phyloP scores from a whole-genome alignment of 2,329 filamentous ascomycete species.

The Neopestalotiopsis rosae region DNA sequence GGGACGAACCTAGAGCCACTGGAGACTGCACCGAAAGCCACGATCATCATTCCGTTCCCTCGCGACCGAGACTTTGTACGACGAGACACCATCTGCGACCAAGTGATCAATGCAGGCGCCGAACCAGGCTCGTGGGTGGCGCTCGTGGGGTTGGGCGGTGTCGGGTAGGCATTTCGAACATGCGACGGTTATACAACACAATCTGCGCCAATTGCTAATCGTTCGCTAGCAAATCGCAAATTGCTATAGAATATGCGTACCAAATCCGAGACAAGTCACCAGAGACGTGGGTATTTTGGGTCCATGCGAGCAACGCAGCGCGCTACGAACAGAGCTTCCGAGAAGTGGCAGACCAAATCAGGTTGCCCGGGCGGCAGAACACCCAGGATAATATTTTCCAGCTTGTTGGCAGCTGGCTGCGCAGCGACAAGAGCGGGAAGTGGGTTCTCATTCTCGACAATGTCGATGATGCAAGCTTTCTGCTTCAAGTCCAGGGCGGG shows the following conservation, averaged over 20 bases:
- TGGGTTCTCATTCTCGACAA: slow-evolving; percentile 45
- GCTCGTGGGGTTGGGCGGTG: slow-evolving; percentile 10
- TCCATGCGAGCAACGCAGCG: slow-evolving; percentile 27
- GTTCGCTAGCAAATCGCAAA: slow-evolving; percentile 23
- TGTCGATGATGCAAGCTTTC: slow-evolving; percentile 38
- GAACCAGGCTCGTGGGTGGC: background rate
- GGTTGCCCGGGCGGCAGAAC: slow-evolving; percentile 31
- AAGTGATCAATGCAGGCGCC: background rate
- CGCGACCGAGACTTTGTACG: slow-evolving; percentile 4
- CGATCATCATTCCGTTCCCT: slow-evolving; percentile 10
- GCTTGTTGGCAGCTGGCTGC: slow-evolving; percentile 39
- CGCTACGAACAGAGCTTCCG: slow-evolving; percentile 39
- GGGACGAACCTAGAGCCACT: background rate
- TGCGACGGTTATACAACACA: background rate
- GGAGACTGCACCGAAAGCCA: background rate
- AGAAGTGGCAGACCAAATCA: slow-evolving; percentile 35
- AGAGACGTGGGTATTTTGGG: background rate
- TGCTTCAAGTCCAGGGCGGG: slow-evolving; percentile 27
- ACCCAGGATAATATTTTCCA: slow-evolving; percentile 6
- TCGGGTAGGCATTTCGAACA: background rate
- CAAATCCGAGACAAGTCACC: background rate
- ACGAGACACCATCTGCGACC: background rate
- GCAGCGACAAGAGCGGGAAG: slow-evolving; percentile 29
- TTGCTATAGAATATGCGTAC: slow-evolving; percentile 24
- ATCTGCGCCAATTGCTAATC: background rate